Base-by-base conservation (phyloP, 2,329 filamentous ascomycete species). In the Alternaria brassicae region DNA sequence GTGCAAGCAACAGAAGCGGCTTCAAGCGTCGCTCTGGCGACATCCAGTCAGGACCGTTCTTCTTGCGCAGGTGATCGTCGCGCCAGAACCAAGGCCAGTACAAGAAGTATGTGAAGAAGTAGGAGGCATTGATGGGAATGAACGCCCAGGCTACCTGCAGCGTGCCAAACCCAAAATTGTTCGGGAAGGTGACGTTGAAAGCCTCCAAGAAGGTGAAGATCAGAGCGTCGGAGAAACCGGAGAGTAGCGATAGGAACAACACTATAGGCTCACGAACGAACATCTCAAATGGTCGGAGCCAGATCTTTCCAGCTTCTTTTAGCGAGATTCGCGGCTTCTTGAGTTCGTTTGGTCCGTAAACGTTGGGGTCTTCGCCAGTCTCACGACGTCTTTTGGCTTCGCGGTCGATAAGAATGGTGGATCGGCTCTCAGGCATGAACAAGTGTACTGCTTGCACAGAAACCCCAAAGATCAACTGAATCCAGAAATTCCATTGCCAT, bases 401-500 rank as follows among this genome's bases (percentile, higher is more conserved):
- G 2, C 82, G 82, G 79, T 93, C 89, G 82, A 94, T 87, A 80
- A 93, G 84, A 60, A 92, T 85, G 5, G 88, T 91, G 0, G 86
- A 85, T 52, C 91, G 83, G 1, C 91, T 93, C 76, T 94, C 91
- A 1, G 93, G 91, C 12, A 87, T 81, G 55, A 91, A 73, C 47
- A 89, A 79, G 72, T 92, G 90, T 4, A 91, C 70, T 3, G 85
- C 39, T 72, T 93, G 90, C 2, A 91, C 85, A 34, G 84, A 81
- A 8, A 79, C 88, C 15, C 91, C 91, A 56, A 94, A 89, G 66
- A 93, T 92, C 64, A 94, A 85, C 76, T 93, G 90, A 58, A 93
- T 89, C 90, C 91, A 94, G 74, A 93, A 92, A 53, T 83, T 87
- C 89, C 89, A 93, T 65, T 84, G 84, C 90, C 91, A 93, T 21